A percentile compares a stretch with the other conserved stretches of the same genome.
phyloP scores from a whole-genome alignment of 805 yeast species.

The Monosporozyma solicola region DNA sequence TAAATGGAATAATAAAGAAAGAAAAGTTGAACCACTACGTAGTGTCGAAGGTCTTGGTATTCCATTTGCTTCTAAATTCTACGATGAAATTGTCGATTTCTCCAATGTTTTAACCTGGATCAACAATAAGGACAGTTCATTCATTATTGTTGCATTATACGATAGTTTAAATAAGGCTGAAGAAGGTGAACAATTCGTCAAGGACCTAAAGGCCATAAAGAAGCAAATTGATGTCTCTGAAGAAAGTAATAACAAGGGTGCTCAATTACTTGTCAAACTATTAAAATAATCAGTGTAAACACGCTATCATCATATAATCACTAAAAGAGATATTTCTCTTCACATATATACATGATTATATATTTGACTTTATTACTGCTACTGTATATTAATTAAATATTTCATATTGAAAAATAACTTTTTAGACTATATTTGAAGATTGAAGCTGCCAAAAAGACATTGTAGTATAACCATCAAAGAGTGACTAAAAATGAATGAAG shows the following conservation, averaged over 20 bases:
- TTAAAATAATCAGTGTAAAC: constrained; percentile 10
- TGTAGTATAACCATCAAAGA: not conserved
- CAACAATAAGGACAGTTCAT: constrained; percentile 57
- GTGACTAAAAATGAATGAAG: not conserved
- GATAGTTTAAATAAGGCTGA: constrained; percentile 50
- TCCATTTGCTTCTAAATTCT: constrained; percentile 49
- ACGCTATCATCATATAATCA: not conserved
- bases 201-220: constrained; percentile 44
- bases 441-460: not conserved
- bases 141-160: constrained; percentile 69
- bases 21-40: constrained; percentile 37
- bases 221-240: constrained; percentile 33
- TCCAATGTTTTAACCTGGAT: constrained; percentile 59
- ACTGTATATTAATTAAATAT: not conserved
- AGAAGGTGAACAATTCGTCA: constrained; percentile 40
- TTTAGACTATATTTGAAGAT: not conserved
- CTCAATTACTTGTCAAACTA: constrained; percentile 39
- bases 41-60: constrained; percentile 43
- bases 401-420: not conserved
- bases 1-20: constrained; percentile 64
- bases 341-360: not conserved
- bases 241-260: constrained; percentile 56
- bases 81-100: constrained; percentile 42
- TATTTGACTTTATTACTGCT: not conserved
- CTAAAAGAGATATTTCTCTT: not conserved